Percentiles rank a stretch among this genome's conserved stretches.
These are phyloP conservation scores for Globisporangium rhizosaccharum DNA, from an alignment of 352 stramenopile species.

Conservation along the genomic window DNA sequence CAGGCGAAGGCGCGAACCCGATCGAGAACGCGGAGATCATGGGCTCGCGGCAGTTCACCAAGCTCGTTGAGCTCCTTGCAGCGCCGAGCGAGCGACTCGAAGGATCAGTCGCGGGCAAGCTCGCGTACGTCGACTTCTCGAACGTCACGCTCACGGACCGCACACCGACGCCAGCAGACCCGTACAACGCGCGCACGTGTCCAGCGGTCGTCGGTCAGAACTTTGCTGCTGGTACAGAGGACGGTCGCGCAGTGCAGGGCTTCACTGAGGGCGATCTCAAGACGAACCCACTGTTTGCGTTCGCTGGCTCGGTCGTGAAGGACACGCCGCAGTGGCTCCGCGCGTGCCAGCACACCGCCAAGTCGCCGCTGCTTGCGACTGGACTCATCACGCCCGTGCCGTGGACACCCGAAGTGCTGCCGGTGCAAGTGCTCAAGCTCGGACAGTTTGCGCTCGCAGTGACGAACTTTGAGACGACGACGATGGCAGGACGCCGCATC, in stretches of 20 bases:
- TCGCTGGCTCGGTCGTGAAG: conserved; percentile 20
- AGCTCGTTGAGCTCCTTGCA: conserved; percentile 22
- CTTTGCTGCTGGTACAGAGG: conserved; percentile 43
- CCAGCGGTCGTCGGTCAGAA: conserved; percentile 44
- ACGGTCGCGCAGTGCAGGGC: conserved; percentile 25
- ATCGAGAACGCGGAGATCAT: conserved; percentile 45
- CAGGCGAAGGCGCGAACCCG: conserved; percentile 22
- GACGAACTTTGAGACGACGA: conserved; percentile 54
- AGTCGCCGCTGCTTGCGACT: conserved; percentile 30
- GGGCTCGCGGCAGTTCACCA: conserved; percentile 27
- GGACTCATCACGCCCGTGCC: conserved; percentile 36
- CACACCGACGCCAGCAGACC: conserved; percentile 12
- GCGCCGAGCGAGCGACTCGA: conserved; percentile 17
- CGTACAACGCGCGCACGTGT: conserved; percentile 34
- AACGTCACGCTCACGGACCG: conserved; percentile 32
- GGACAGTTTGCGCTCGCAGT: conserved; percentile 49
- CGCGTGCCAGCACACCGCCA: conserved; percentile 33
- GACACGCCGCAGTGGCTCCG: conserved; percentile 31
- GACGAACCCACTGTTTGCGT: conserved; percentile 26
- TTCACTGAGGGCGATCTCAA: conserved; percentile 39
- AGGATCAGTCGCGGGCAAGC: conserved; percentile 19
- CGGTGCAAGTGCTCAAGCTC: conserved; percentile 49
- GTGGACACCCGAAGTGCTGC: conserved; percentile 43
- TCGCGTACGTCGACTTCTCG: conserved; percentile 46
- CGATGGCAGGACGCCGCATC: conserved; percentile 60